phyloP scores from a whole-genome alignment of 2,329 filamentous ascomycete species.

The Pseudocercospora crystallina region DNA sequence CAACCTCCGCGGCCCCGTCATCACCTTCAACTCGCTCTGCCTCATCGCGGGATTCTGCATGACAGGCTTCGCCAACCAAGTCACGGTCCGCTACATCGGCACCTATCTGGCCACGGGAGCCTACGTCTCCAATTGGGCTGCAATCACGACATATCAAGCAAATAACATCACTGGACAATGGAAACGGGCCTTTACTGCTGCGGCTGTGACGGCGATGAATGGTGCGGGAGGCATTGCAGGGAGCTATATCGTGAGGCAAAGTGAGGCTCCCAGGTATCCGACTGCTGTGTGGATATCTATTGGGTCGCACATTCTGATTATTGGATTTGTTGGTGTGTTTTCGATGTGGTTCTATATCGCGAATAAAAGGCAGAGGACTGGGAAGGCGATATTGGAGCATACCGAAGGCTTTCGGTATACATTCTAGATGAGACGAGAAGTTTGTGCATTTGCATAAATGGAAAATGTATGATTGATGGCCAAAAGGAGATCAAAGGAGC shows the following conservation, averaged over 20 bases:
- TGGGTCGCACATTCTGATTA: conserved; percentile 41
- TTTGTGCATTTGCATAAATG: too few relatives aligned
- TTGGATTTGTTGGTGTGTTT: conserved; percentile 29
- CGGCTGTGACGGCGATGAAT: conserved; percentile 59
- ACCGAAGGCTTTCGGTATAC: conserved; percentile 48
- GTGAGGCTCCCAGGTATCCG: conserved; percentile 62
- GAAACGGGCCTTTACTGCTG: conserved; percentile 64
- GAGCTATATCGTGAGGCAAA: conserved; percentile 62
- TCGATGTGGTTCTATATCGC: conserved; percentile 30
- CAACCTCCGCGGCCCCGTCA: conserved; percentile 61
- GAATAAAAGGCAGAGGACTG: conserved; percentile 30
- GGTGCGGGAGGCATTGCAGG: conserved; percentile 65
- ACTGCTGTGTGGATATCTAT: conserved; percentile 69
- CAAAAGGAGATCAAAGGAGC: too few relatives aligned
- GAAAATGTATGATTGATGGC: too few relatives aligned
- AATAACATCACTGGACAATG: conserved; percentile 65
- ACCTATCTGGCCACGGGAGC: conserved; percentile 67
- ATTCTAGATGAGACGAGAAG: conserved; percentile 30
- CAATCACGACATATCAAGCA: conserved; percentile 61
- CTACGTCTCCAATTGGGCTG: conserved; percentile 69
- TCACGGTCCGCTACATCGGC: conserved; percentile 63
- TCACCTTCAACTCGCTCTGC: conserved; percentile 63
- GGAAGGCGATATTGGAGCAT: conserved; percentile 27
- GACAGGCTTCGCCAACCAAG: conserved; percentile 61
- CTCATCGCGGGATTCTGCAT: conserved; percentile 65